Conservation (phyloP, 306 rosid genomes). For the Alnus glutinosa region DNA sequence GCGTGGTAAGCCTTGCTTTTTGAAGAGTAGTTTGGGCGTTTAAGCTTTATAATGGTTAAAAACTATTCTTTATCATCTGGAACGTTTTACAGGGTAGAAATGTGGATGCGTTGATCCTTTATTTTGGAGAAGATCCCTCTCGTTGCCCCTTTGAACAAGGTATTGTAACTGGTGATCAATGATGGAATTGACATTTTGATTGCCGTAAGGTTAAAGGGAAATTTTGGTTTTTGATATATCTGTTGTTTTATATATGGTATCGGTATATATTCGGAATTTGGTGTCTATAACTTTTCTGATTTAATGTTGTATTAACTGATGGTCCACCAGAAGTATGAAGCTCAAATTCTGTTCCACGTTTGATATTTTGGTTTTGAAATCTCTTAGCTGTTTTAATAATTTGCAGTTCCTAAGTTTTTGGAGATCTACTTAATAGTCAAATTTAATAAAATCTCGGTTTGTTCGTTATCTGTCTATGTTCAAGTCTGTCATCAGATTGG, state of each 20-base stretch:
- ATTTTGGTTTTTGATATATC: background rate
- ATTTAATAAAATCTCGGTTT: background rate
- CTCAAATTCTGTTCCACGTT: background rate
- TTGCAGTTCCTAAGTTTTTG: background rate
- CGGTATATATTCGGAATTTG: background rate
- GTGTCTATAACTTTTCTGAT: background rate
- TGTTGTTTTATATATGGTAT: background rate
- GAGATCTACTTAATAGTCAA: background rate
- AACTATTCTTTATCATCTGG: slow-evolving; percentile 24
- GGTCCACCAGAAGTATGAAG: background rate
- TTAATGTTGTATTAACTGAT: background rate
- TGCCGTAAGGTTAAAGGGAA: background rate
- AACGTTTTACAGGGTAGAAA: slow-evolving; percentile 70
- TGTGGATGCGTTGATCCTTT: slow-evolving; percentile 80
- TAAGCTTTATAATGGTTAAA: slow-evolving; percentile 5
- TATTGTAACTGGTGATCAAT: slow-evolving; percentile 21
- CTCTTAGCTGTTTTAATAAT: slow-evolving; percentile 10
- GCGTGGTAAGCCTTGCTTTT: slow-evolving; percentile 66
- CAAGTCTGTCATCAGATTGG: slow-evolving; percentile 15
- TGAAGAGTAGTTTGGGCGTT: slow-evolving; percentile 2
- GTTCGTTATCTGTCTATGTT: background rate
- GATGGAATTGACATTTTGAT: too few relatives aligned
- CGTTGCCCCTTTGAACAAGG: slow-evolving; percentile 95
- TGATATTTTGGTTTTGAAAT: slow-evolving; percentile 12
- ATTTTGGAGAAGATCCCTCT: slow-evolving; percentile 94